Conservation (phyloP, 1,139 yeast genomes). For the Scheffersomyces parashehatae region DNA sequence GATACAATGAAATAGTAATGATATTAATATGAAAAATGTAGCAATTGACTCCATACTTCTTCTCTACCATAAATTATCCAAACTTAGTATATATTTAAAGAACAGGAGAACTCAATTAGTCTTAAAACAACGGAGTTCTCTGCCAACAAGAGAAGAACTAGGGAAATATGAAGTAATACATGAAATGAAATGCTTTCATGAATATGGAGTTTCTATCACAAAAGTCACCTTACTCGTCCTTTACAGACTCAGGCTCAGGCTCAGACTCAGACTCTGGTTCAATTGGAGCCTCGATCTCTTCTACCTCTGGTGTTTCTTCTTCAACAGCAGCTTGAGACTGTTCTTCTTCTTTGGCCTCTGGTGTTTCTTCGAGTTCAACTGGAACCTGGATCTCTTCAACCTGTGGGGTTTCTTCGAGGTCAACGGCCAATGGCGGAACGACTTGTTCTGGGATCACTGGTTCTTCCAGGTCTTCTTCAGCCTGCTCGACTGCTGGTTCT, state of each 20-base stretch:
- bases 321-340: not conserved
- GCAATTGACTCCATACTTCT: no score
- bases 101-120: no score
- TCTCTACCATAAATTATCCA: no score
- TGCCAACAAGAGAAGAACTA: no score
- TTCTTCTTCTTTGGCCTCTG: slow-evolving; percentile 1
- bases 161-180: no score
- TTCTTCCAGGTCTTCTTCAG: slow-evolving; percentile 8
- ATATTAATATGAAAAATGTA: no score
- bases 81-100: no score
- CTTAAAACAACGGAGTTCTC: no score
- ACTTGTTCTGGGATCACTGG: slow-evolving; percentile 3
- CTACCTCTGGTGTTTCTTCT: slow-evolving; percentile 6
- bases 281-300: not conserved
- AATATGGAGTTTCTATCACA: not conserved
- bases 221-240: not conserved
- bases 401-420: slow-evolving; percentile 15
- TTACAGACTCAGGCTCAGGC: not conserved
- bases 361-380: slow-evolving; percentile 9
- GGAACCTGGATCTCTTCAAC: slow-evolving; percentile 3
- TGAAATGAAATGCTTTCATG: slow-evolving; percentile 1
- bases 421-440: slow-evolving; percentile 28
- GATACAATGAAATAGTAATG: no score
- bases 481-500: slow-evolving; percentile 1
- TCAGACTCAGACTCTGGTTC: slow-evolving; percentile 1